These are phyloP conservation scores for Stylonectria norvegica DNA, from an alignment of 2,329 filamentous ascomycete genomes.

Conservation along the genomic window DNA sequence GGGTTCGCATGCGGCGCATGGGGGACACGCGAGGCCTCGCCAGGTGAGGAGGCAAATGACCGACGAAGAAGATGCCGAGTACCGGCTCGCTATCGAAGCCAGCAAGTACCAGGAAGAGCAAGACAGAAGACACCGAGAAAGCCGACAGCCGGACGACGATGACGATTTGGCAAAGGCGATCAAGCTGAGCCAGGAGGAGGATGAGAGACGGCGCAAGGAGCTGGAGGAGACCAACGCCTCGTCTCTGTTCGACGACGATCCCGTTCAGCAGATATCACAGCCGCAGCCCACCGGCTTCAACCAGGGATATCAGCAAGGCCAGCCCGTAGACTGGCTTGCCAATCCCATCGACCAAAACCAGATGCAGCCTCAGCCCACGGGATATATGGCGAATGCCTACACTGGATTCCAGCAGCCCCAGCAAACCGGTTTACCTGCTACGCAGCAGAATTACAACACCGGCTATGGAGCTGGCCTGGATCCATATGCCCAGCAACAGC, in stretches of 20 bases:
- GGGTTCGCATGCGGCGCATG: not conserved
- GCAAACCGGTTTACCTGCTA: slow-evolving; percentile 46
- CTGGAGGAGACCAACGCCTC: slow-evolving; percentile 81
- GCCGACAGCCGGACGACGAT: slow-evolving; percentile 62
- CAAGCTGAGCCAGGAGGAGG: slow-evolving; percentile 89
- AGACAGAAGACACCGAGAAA: slow-evolving; percentile 70
- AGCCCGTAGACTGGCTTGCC: slow-evolving; percentile 93
- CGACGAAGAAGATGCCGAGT: slow-evolving; percentile 87
- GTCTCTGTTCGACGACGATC: slow-evolving; percentile 82
- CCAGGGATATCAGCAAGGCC: slow-evolving; percentile 96
- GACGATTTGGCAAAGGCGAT: slow-evolving; percentile 94
- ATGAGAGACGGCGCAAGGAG: slow-evolving; percentile 82
- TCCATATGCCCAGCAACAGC: slow-evolving; percentile 55
- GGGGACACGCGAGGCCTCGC: slow-evolving; percentile 32
- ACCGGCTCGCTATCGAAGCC: slow-evolving; percentile 84
- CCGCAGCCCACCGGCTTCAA: slow-evolving; percentile 87
- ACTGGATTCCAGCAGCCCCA: slow-evolving; percentile 49
- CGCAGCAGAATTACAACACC: slow-evolving; percentile 58
- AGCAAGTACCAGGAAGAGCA: slow-evolving; percentile 95
- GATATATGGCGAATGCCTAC: slow-evolving; percentile 59
- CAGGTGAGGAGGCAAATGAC: slow-evolving; percentile 47
- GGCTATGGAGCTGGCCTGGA: slow-evolving; percentile 71
- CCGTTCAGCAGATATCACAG: slow-evolving; percentile 57
- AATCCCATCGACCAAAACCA: slow-evolving; percentile 81
- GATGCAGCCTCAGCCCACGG: slow-evolving; percentile 68